Conservation (phyloP, 176 grass and related monocot species). For the Oryza officinalis region DNA sequence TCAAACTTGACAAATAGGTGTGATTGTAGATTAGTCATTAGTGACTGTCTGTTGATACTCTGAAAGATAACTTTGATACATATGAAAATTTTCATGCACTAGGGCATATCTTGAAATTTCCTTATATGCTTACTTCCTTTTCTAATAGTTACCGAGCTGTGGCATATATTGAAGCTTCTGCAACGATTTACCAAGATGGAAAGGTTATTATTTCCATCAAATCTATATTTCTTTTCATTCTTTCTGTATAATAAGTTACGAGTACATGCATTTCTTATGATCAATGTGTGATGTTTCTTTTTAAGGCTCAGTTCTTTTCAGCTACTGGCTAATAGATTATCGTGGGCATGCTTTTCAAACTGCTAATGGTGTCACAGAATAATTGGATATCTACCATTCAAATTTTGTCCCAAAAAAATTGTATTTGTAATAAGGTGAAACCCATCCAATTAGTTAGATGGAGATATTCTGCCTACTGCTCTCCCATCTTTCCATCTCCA, state of each 20-base stretch:
- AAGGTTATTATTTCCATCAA: slow-evolving; percentile 56
- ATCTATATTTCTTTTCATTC: slow-evolving; percentile 10
- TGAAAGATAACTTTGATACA: slow-evolving; percentile 10
- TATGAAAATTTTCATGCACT: neutral
- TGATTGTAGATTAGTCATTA: neutral
- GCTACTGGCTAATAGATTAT: too few species aligned
- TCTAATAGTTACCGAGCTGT: slow-evolving; percentile 86
- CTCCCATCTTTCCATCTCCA: too few species aligned
- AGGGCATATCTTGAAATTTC: neutral
- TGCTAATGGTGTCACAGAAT: too few species aligned
- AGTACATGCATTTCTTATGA: slow-evolving; percentile 17
- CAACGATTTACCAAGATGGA: slow-evolving; percentile 92
- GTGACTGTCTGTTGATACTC: neutral
- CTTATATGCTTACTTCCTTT: slow-evolving; percentile 14
- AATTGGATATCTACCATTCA: too few species aligned
- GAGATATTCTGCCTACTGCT: too few species aligned
- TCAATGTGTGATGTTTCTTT: slow-evolving; percentile 2
- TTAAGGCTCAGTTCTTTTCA: too few species aligned
- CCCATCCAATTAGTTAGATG: too few species aligned
- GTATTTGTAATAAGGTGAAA: too few species aligned
- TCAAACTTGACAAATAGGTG: slow-evolving; percentile 8
- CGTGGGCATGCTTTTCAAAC: too few species aligned
- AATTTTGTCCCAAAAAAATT: too few species aligned
- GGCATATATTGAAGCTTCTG: slow-evolving; percentile 99
- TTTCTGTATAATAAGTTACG: neutral